A percentile compares a stretch with the other conserved stretches of the same genome.
Conservation (phyloP, 306 rosid genomes). For the Dryas alaskensis region DNA sequence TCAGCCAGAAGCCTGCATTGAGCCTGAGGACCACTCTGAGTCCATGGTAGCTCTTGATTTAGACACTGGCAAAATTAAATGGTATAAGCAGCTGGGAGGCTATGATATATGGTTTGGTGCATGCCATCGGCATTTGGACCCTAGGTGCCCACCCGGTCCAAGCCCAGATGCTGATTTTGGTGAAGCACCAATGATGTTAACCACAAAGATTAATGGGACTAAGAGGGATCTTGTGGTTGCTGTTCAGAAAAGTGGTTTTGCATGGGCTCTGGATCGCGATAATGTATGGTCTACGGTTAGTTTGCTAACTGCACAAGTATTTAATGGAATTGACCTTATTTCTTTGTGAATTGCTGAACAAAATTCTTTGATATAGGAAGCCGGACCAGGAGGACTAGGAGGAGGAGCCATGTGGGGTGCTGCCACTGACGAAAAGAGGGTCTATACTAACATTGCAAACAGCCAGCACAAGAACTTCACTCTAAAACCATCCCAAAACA, state of each 20-base stretch:
- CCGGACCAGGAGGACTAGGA: constrained; percentile 47
- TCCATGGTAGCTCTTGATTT: constrained; percentile 67
- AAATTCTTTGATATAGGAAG: constrained; percentile 35
- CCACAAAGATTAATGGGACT: constrained; percentile 23
- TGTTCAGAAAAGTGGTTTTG: constrained; percentile 63
- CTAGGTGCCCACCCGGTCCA: constrained; percentile 54
- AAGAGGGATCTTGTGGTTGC: constrained; percentile 50
- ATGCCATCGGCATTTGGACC: constrained; percentile 36
- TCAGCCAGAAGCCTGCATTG: constrained; percentile 44
- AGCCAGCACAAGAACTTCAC: constrained; percentile 39
- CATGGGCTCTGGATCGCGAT: constrained; percentile 62
- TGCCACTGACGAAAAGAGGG: constrained; percentile 51
- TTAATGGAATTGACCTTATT: background rate
- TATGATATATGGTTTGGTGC: constrained; percentile 65
- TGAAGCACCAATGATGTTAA: constrained; percentile 61
- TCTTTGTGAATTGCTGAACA: background rate
- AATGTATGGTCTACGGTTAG: constrained; percentile 50
- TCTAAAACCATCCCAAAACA: constrained; percentile 39
- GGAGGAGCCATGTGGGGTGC: constrained; percentile 70
- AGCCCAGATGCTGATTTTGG: constrained; percentile 57
- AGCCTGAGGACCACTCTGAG: constrained; percentile 52
- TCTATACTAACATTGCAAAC: constrained; percentile 58
- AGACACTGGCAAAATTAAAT: constrained; percentile 44
- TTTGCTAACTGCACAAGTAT: background rate
- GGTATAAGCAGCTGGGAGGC: constrained; percentile 66